A percentile compares a stretch with the other conserved stretches of the same genome.
Conservation (phyloP, 2,329 filamentous ascomycete genomes). For the Fusarium illudens region DNA sequence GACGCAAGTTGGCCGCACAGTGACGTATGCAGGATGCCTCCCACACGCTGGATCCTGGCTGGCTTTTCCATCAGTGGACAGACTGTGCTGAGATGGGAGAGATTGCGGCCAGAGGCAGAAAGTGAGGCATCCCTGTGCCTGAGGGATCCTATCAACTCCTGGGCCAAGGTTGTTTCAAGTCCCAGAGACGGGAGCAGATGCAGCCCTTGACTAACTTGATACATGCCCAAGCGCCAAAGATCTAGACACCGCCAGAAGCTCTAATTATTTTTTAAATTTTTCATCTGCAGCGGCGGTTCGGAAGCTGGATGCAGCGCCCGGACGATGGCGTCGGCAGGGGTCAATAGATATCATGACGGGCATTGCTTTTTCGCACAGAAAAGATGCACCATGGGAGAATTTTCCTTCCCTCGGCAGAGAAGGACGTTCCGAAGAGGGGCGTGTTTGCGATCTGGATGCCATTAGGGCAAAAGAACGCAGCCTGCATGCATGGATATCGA, state of each 20-base stretch:
- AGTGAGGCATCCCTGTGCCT: slow-evolving; percentile 13
- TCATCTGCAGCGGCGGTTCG: slow-evolving; percentile 27
- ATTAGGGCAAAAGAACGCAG: slow-evolving; percentile 41
- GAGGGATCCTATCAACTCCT: slow-evolving; percentile 14
- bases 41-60: slow-evolving; percentile 12
- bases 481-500: slow-evolving; percentile 31
- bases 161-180: slow-evolving; percentile 28
- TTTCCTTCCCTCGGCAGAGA: slow-evolving; percentile 11
- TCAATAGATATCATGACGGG: slow-evolving; percentile 10
- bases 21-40: slow-evolving; percentile 39
- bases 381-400: slow-evolving; percentile 4
- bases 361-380: slow-evolving; percentile 38
- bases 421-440: slow-evolving; percentile 12
- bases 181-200: slow-evolving; percentile 35
- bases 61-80: slow-evolving; percentile 7
- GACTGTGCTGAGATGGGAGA: slow-evolving; percentile 1
- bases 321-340: slow-evolving; percentile 31
- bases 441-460: slow-evolving; percentile 22
- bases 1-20: slow-evolving; percentile 31
- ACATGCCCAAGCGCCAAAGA: slow-evolving; percentile 31
- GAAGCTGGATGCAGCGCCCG: slow-evolving; percentile 30
- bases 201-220: slow-evolving; percentile 29
- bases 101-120: neutral
- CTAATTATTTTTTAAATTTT: slow-evolving; percentile 8
- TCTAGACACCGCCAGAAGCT: slow-evolving; percentile 29